Base-by-base conservation (phyloP, 2,329 filamentous ascomycete genomes). In the Trichoderma sp. region DNA sequence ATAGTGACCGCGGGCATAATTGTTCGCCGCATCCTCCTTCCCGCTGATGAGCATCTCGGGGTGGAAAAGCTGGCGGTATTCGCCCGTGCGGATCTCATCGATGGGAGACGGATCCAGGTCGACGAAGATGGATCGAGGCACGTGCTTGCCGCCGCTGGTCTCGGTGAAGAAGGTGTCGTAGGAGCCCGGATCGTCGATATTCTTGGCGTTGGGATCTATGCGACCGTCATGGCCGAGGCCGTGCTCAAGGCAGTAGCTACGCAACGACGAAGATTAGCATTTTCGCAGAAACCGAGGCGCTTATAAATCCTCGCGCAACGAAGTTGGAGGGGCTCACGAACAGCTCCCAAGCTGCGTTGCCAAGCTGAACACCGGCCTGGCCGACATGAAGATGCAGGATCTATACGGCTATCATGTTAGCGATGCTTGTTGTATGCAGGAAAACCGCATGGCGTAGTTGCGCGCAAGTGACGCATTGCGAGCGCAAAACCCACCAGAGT, bases 11-110 rank as follows among this genome's bases (percentile, higher is more conserved):
- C 89, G 89, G 73, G 89, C 89, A 76, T 91, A 92, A 84, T 92
- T 92, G 83, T 91, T 91, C 81, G 89, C 88, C 68, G 89, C 89
- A 85, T 91, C 89, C 79, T 91, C 89, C 84, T 91, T 91, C 80
- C 89, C 89, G 79, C 86, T 91, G 77, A 91, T 87, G 76, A 91
- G 80, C 73, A 89, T 84, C 83, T 91, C 89, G 54, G 89, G 89
- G 81, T 91, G 89, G 84, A 90, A 91, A 70, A 91, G 86, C 76
- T 89, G 84, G 74, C 88, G 87, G 81, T 90, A 91, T 71, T 75
- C 70, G 69, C 89, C 89, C 65, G 88, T 91, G 69, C 89, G 87
- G 80, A 91, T 90, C 84, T 91, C 89, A 74, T 91, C 89, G 73
- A 91, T 90, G 69, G 89, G 89, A 67, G 89, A 91, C 65, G 89